Percentiles rank a stretch among this genome's conserved stretches.
These are phyloP conservation scores for Solanum phureja DNA, from an alignment of 257 asterid species.

Conservation along the genomic window DNA sequence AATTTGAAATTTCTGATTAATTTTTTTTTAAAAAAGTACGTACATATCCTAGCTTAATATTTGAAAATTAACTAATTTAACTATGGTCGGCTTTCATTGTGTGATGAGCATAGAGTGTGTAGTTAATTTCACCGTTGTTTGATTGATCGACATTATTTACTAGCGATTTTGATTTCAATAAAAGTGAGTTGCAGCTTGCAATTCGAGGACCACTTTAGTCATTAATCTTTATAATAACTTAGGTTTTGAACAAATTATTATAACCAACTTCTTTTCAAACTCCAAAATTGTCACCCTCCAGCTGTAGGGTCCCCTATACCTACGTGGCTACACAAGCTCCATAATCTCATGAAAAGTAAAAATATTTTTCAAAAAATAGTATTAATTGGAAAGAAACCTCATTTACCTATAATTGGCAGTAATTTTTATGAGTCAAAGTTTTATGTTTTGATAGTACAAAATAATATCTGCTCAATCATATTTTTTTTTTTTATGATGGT, in stretches of 20 bases:
- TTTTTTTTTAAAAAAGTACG: too few species aligned
- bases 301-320: background rate
- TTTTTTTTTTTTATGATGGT: too few species aligned
- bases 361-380: background rate
- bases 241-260: slow-evolving; percentile 5
- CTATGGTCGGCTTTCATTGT: background rate
- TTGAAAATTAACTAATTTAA: background rate
- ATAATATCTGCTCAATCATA: background rate
- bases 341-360: background rate
- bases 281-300: background rate
- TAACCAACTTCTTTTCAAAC: slow-evolving; percentile 15
- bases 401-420: background rate
- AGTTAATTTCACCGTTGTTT: background rate
- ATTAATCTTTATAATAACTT: background rate
- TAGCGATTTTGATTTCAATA: background rate
- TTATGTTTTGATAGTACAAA: background rate
- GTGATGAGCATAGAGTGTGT: background rate
- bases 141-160: background rate
- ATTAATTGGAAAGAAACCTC: background rate
- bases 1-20: background rate
- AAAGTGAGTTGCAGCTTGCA: background rate
- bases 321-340: slow-evolving; percentile 55
- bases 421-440: background rate
- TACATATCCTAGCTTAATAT: background rate
- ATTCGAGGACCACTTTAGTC: background rate